Evolutionary conservation across 176 grass and related monocot genomes (phyloP).

Genomic region (Cenchrus americanus): DNA sequence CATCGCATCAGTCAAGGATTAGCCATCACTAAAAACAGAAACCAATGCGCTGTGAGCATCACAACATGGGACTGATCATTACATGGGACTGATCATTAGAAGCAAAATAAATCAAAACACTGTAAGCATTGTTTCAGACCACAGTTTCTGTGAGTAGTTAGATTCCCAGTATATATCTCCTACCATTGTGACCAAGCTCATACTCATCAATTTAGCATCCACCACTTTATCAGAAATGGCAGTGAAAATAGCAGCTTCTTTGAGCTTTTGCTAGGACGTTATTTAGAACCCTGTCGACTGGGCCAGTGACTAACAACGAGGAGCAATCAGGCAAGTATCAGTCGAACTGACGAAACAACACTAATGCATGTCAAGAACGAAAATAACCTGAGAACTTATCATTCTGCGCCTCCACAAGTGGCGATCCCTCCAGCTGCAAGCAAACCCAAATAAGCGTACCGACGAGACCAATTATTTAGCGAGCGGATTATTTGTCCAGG

Average conservation of each 20-base stretch:
- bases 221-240: neutral
- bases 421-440: constrained; percentile 84
- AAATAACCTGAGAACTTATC: constrained; percentile 90
- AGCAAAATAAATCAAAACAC: neutral
- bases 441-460: neutral
- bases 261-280: too few relatives aligned
- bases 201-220: neutral
- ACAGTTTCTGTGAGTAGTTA: too few relatives aligned
- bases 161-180: neutral
- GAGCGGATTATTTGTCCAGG: neutral
- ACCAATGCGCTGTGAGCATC: neutral
- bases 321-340: constrained; percentile 7
- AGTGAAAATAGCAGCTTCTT: too few relatives aligned
- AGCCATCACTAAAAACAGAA: neutral
- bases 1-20: neutral
- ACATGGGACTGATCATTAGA: neutral
- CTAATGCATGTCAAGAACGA: neutral
- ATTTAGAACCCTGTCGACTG: too few relatives aligned
- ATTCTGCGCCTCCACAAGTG: constrained; percentile 92
- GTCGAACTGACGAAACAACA: neutral
- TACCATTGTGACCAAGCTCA: neutral
- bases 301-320: neutral
- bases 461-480: neutral
- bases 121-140: neutral
- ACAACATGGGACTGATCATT: neutral